Percentiles rank a stretch among this genome's conserved stretches.
phyloP scores from a whole-genome alignment of 176 grass and related monocot genomes.

The Eragrostis nindensis region DNA sequence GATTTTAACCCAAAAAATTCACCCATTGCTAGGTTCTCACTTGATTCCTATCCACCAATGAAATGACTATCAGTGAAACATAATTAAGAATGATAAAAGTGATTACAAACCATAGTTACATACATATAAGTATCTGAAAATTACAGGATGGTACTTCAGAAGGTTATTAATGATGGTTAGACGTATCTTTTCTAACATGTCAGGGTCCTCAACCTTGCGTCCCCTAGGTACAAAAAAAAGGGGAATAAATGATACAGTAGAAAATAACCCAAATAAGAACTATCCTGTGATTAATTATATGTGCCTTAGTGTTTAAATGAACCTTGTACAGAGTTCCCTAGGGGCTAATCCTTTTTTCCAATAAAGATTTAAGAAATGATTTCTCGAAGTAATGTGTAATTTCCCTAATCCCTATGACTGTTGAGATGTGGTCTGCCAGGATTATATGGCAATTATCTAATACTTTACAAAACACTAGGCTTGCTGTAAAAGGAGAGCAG shows the following conservation, averaged over 20 bases:
- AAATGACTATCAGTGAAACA: not conserved
- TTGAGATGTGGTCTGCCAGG: not conserved
- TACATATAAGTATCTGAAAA: constrained; percentile 43
- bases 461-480: constrained; percentile 10
- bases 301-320: not conserved
- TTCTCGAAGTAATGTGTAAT: not conserved
- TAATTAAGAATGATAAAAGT: constrained; percentile 19
- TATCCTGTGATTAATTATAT: not conserved
- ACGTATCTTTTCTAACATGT: constrained; percentile 90
- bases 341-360: not conserved
- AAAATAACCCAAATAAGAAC: constrained; percentile 1
- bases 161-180: constrained; percentile 98
- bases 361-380: not conserved
- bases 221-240: constrained; percentile 59
- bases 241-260: constrained; percentile 18
- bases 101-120: constrained; percentile 15
- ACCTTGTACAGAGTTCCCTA: not conserved
- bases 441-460: not conserved
- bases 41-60: constrained; percentile 72
- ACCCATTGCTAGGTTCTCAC: constrained; percentile 95
- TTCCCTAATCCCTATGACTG: not conserved
- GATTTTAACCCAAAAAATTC: constrained; percentile 95
- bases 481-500: not conserved
- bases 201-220: constrained; percentile 92
- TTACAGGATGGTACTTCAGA: constrained; percentile 94